Conservation (phyloP, 768 basidiomycete genomes). For the Clitopilus passeckerianus region DNA sequence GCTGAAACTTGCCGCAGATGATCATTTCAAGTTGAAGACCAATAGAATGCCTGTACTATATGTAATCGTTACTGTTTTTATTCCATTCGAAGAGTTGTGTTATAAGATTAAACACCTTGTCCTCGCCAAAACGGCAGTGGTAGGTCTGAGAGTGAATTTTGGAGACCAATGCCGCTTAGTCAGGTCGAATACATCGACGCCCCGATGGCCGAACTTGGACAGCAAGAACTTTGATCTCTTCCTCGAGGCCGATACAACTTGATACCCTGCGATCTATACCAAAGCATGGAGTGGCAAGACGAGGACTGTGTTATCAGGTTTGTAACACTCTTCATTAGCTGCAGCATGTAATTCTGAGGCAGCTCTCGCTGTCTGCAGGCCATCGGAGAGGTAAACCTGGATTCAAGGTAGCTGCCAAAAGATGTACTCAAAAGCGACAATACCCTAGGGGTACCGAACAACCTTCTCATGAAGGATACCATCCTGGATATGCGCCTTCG, state of each 20-base stretch:
- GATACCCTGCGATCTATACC: not conserved
- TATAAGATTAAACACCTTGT: no score
- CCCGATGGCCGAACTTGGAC: not conserved
- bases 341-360: not conserved
- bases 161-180: not conserved
- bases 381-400: not conserved
- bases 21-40: no score
- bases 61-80: no score
- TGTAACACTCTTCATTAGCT: not conserved
- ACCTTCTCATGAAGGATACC: not conserved
- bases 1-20: not conserved
- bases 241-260: not conserved
- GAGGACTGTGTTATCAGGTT: not conserved
- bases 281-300: not conserved
- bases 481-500: not conserved
- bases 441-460: not conserved
- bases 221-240: not conserved
- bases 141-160: no score
- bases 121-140: not conserved
- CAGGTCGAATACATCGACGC: not conserved
- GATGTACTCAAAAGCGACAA: not conserved
- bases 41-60: no score
- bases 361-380: not conserved
- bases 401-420: not conserved
- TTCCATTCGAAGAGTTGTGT: no score